phyloP scores from a whole-genome alignment of 2,329 filamentous ascomycete genomes.

The Diaporthe helianthi region DNA sequence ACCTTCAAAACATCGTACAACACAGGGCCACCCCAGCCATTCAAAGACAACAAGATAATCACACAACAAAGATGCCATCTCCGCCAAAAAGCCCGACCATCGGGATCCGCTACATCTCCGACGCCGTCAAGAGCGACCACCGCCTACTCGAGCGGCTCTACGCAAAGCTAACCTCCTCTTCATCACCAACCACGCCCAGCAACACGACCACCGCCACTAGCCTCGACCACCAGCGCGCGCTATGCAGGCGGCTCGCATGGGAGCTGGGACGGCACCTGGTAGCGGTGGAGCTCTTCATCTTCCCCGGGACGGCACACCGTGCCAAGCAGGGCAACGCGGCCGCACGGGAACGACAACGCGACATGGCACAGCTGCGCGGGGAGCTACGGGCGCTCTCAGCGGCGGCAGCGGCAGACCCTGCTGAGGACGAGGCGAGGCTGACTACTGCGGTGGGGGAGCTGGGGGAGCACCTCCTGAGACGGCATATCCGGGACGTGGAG shows the following conservation, averaged over 20 bases:
- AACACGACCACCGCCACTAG: no score
- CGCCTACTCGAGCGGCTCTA: slow-evolving; percentile 27
- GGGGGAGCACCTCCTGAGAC: background rate
- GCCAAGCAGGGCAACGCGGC: slow-evolving; percentile 19
- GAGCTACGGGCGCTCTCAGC: background rate
- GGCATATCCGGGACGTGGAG: slow-evolving; percentile 27
- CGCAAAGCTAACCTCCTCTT: background rate
- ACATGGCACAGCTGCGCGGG: background rate
- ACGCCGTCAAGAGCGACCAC: slow-evolving; percentile 33
- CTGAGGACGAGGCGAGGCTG: background rate
- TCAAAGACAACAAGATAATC: background rate
- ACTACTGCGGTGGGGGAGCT: background rate
- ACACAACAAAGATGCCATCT: background rate
- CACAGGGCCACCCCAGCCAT: background rate
- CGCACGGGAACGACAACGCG: slow-evolving; percentile 8
- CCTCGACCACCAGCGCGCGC: background rate
- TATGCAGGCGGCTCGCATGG: slow-evolving; percentile 27
- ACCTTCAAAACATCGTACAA: background rate
- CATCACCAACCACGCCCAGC: background rate
- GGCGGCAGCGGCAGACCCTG: background rate
- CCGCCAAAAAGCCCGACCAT: slow-evolving; percentile 6
- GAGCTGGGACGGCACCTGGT: slow-evolving; percentile 31
- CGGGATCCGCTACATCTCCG: slow-evolving; percentile 32
- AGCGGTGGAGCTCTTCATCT: slow-evolving; percentile 30
- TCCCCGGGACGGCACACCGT: slow-evolving; percentile 23